These are phyloP conservation scores for Spirogloea muscicola DNA, from an alignment of 139 green algal genomes.

Conservation along the genomic window DNA sequence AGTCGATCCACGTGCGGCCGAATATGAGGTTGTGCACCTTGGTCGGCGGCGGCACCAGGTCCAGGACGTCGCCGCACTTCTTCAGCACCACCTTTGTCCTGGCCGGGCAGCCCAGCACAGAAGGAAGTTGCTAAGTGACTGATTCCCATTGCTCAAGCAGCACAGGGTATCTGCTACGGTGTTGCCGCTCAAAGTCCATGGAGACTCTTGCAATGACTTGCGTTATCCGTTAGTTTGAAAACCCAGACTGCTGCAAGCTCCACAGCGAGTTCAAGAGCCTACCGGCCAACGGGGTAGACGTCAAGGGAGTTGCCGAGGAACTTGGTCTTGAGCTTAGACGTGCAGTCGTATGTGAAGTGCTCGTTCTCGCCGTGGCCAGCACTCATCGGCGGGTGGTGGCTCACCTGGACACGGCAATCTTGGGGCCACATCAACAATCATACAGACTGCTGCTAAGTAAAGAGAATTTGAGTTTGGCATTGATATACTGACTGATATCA, in stretches of 20 bases:
- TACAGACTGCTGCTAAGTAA: background rate
- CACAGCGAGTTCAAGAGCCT: background rate
- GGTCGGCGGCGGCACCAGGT: slow-evolving; percentile 73
- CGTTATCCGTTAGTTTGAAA: no score
- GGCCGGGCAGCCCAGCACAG: slow-evolving; percentile 43
- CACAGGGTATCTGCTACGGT: no score
- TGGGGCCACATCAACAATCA: background rate
- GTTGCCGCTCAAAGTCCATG: no score
- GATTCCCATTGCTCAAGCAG: no score
- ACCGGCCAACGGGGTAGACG: slow-evolving; percentile 57
- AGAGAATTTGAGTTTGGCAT: background rate
- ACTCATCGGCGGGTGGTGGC: slow-evolving; percentile 86
- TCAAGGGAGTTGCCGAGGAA: slow-evolving; percentile 97
- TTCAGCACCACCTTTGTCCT: slow-evolving; percentile 82
- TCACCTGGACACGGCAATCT: slow-evolving; percentile 59
- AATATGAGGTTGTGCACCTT: slow-evolving; percentile 93
- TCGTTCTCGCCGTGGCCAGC: slow-evolving; percentile 80
- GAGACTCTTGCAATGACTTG: no score
- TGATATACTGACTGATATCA: background rate
- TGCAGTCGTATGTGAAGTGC: slow-evolving; percentile 87
- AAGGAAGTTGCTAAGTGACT: no score
- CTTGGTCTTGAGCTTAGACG: slow-evolving; percentile 89
- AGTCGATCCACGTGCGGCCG: slow-evolving; percentile 90
- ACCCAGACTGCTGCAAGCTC: no score
- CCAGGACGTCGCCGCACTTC: slow-evolving; percentile 71